Evolutionary conservation across 768 basidiomycete genomes (phyloP).

Genomic region (Collybiopsis confluens): DNA sequence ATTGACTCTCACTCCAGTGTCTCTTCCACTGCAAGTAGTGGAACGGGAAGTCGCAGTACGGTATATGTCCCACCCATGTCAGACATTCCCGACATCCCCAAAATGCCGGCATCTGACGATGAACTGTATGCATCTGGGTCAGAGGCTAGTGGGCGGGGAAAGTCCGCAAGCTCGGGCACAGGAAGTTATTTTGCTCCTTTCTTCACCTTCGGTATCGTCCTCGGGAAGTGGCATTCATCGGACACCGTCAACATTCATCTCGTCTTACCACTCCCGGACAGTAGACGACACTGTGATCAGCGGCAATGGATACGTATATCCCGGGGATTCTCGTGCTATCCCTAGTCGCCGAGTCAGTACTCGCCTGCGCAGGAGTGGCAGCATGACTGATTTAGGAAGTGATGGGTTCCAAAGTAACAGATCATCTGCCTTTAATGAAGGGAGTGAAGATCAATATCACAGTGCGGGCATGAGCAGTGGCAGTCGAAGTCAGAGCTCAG

Average conservation of each 20-base stretch:
- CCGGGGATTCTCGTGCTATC: constrained; percentile 70
- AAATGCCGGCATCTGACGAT: constrained; percentile 15
- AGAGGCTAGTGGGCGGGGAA: background rate
- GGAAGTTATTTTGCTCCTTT: constrained; percentile 3
- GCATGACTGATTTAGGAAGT: constrained; percentile 71
- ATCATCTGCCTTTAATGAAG: background rate
- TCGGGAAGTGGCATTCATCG: constrained; percentile 27
- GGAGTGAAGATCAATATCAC: constrained; percentile 6
- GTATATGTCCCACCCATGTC: constrained; percentile 76
- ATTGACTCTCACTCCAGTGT: constrained; percentile 40
- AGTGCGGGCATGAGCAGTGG: constrained; percentile 2
- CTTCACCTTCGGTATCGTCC: constrained; percentile 32
- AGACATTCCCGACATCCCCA: constrained; percentile 58
- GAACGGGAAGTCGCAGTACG: constrained; percentile 62
- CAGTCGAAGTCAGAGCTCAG: no score
- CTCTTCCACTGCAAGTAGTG: constrained; percentile 37
- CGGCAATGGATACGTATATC: constrained; percentile 63
- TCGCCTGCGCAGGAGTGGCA: constrained; percentile 61
- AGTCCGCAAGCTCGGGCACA: constrained; percentile 6
- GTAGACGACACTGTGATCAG: constrained; percentile 72
- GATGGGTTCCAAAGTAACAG: constrained; percentile 21
- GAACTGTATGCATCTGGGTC: constrained; percentile 36
- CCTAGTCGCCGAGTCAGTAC: constrained; percentile 42
- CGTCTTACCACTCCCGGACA: constrained; percentile 60
- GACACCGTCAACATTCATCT: constrained; percentile 44